Percentiles rank a stretch among this genome's conserved stretches.
phyloP scores from a whole-genome alignment of 2,329 filamentous ascomycete species.

The Fusarium sarcochroum region DNA sequence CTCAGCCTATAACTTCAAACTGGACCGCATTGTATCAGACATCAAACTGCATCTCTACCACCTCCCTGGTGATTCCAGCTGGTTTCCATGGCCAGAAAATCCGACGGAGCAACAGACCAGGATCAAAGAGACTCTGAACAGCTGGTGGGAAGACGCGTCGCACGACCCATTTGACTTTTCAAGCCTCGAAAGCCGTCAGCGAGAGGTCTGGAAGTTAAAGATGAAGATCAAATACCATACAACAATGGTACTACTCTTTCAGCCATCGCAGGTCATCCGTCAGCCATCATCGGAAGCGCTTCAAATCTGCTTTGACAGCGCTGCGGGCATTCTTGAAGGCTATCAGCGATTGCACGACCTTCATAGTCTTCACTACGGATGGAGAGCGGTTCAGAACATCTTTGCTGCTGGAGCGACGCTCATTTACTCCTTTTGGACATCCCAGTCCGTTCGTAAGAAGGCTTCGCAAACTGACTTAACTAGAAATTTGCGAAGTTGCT shows the following conservation, averaged over 20 bases:
- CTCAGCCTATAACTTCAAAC: conserved; percentile 48
- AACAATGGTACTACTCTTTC: conserved; percentile 53
- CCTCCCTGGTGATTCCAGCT: conserved; percentile 33
- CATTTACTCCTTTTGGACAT: conserved; percentile 57
- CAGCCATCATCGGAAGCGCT: conserved; percentile 50
- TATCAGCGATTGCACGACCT: conserved; percentile 52
- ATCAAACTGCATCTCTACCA: conserved; percentile 47
- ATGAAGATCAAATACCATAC: conserved; percentile 53
- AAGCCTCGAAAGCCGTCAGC: conserved; percentile 21
- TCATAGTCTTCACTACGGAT: conserved; percentile 52
- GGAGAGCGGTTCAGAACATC: conserved; percentile 56
- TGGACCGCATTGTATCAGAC: conserved; percentile 45
- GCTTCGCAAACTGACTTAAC: conserved; percentile 33
- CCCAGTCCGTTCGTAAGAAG: conserved; percentile 43
- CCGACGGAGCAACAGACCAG: conserved; percentile 17
- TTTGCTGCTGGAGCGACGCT: conserved; percentile 56
- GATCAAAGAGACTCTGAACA: conserved; percentile 25
- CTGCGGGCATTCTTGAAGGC: conserved; percentile 41
- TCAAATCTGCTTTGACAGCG: conserved; percentile 50
- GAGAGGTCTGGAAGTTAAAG: conserved; percentile 37
- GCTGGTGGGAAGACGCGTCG: conserved; percentile 28
- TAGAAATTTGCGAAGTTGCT: conserved; percentile 50
- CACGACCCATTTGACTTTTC: conserved; percentile 6
- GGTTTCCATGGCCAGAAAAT: conserved; percentile 26
- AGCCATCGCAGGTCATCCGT: conserved; percentile 54